These are phyloP conservation scores for Saccharum hybrid DNA, from an alignment of 202 grass and related monocot genomes.

Conservation along the genomic window DNA sequence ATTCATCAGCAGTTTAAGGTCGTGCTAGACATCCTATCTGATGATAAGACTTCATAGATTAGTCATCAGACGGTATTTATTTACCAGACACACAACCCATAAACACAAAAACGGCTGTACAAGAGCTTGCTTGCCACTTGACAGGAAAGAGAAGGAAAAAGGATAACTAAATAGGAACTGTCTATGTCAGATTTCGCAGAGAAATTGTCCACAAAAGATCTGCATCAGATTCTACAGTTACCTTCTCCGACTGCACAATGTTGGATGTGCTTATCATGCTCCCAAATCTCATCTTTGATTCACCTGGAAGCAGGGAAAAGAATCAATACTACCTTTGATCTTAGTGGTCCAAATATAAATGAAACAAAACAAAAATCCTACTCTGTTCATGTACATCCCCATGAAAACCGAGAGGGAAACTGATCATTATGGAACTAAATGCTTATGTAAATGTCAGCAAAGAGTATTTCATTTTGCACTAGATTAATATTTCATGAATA, in stretches of 20 bases:
- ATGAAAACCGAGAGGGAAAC: background rate
- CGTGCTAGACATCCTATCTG: background rate
- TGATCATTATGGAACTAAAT: background rate
- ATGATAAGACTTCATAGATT: background rate
- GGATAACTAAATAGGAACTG: background rate
- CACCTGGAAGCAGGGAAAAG: conserved; percentile 45
- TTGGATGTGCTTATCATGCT: conserved; percentile 69
- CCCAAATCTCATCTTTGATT: conserved; percentile 74
- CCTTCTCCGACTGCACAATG: conserved; percentile 57
- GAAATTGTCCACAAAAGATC: conserved; percentile 76
- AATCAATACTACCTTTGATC: background rate
- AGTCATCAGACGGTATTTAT: conserved; percentile 5
- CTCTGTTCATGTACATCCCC: background rate
- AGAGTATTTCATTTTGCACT: background rate
- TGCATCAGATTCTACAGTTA: conserved; percentile 63
- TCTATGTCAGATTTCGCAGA: conserved; percentile 47
- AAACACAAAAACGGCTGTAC: conserved; percentile 30
- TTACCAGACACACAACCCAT: background rate
- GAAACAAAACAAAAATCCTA: background rate
- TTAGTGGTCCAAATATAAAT: background rate
- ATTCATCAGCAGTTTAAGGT: background rate
- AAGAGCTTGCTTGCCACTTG: conserved; percentile 2
- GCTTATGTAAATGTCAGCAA: background rate
- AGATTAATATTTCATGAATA: background rate
- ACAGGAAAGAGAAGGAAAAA: background rate